phyloP scores from a whole-genome alignment of 805 yeast species.

The Danielia oregonensis region DNA sequence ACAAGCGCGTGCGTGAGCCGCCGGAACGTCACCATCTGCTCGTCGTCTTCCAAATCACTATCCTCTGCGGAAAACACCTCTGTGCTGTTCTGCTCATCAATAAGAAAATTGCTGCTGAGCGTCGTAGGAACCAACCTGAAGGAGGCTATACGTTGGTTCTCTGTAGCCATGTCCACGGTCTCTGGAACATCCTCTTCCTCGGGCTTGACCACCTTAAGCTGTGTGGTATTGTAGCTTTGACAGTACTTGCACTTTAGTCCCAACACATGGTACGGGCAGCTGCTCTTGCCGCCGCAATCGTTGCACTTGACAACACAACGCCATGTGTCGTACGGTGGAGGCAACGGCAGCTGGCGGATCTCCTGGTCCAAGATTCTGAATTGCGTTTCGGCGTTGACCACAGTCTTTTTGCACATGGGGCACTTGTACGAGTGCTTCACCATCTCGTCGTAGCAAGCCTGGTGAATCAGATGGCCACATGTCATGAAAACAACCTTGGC shows the following conservation, averaged over 20 bases:
- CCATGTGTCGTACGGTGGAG: conserved; percentile 77
- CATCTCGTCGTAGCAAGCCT: conserved; percentile 75
- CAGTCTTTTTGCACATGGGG: conserved; percentile 83
- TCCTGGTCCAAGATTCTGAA: conserved; percentile 85
- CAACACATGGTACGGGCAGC: conserved; percentile 72
- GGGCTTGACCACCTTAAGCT: conserved; percentile 64
- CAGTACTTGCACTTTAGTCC: conserved; percentile 89
- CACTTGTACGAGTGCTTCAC: conserved; percentile 85
- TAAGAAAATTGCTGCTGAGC: conserved; percentile 34
- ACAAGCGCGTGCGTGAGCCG: conserved; percentile 18
- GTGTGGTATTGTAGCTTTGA: conserved; percentile 81
- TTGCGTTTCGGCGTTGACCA: conserved; percentile 83
- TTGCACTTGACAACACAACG: conserved; percentile 71
- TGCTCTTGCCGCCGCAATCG: conserved; percentile 83
- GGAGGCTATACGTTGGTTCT: conserved; percentile 14
- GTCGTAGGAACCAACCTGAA: conserved; percentile 34
- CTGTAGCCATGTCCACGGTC: conserved; percentile 10
- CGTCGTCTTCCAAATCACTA: conserved; percentile 14
- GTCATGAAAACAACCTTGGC: conserved; percentile 84
- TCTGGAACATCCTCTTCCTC: conserved; percentile 37
- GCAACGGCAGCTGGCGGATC: conserved; percentile 70
- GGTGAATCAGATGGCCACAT: conserved; percentile 94
- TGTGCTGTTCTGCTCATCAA: conserved; percentile 21
- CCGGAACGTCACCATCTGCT: conserved; percentile 26
- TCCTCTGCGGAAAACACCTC: conserved; percentile 22